Conservation (phyloP, 2,329 filamentous ascomycete species). For the Colletotrichum costaricense region DNA sequence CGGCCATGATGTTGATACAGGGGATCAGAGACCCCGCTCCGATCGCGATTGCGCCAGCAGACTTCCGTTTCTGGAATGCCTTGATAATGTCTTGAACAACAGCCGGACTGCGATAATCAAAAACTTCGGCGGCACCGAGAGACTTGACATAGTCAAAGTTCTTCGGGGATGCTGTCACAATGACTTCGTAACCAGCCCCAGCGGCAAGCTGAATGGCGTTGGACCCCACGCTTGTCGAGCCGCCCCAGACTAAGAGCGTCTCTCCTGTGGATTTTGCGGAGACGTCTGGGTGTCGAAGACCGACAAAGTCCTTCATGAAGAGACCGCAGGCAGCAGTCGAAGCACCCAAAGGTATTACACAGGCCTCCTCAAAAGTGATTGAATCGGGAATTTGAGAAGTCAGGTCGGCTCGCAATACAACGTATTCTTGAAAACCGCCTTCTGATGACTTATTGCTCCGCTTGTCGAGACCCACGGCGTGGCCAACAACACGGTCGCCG, state of each 20-base stretch:
- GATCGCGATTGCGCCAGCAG: slow-evolving; percentile 35
- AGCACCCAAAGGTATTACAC: slow-evolving; percentile 42
- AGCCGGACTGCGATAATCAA: slow-evolving; percentile 54
- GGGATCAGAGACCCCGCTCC: slow-evolving; percentile 5
- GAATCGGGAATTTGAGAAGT: slow-evolving; percentile 39
- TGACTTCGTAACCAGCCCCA: slow-evolving; percentile 56
- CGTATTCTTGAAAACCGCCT: slow-evolving; percentile 41
- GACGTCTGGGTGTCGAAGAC: slow-evolving; percentile 37
- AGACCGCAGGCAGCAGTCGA: slow-evolving; percentile 42
- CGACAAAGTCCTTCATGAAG: slow-evolving; percentile 39
- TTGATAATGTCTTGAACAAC: slow-evolving; percentile 47
- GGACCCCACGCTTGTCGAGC: slow-evolving; percentile 57
- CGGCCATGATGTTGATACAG: slow-evolving; percentile 6
- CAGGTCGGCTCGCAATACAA: slow-evolving; percentile 29
- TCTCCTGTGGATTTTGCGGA: slow-evolving; percentile 35
- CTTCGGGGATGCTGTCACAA: slow-evolving; percentile 53
- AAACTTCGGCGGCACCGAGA: slow-evolving; percentile 56
- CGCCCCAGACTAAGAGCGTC: slow-evolving; percentile 57
- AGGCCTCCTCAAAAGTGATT: slow-evolving; percentile 40
- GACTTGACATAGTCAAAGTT: slow-evolving; percentile 56
- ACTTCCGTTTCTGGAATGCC: slow-evolving; percentile 39
- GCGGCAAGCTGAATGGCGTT: slow-evolving; percentile 58
- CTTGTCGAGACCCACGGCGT: slow-evolving; percentile 44
- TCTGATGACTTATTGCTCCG: slow-evolving; percentile 44
- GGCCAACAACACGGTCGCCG: slow-evolving; percentile 43